phyloP scores from a whole-genome alignment of 169 alveolate genomes.

The Blepharisma undulans region DNA sequence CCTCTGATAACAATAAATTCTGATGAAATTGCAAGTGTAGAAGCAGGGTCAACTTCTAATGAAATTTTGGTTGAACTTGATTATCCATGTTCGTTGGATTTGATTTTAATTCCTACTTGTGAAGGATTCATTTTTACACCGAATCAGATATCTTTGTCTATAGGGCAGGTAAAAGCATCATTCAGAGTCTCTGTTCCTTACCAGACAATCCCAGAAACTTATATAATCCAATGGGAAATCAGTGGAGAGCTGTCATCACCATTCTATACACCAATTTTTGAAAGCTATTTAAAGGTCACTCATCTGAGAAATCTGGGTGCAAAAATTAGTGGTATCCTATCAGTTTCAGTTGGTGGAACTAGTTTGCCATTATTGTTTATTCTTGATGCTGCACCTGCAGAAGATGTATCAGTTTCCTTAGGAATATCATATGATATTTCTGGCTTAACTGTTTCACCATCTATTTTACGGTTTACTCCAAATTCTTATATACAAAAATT shows the following conservation, averaged over 20 bases:
- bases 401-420: slow-evolving; percentile 34
- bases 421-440: background rate
- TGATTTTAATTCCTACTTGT: slow-evolving; percentile 30
- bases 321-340: slow-evolving; percentile 22
- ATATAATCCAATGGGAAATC: slow-evolving; percentile 46
- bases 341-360: slow-evolving; percentile 47
- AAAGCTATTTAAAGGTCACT: slow-evolving; percentile 40
- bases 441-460: background rate
- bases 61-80: slow-evolving; percentile 31
- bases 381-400: slow-evolving; percentile 47
- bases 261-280: slow-evolving; percentile 48
- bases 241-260: slow-evolving; percentile 46
- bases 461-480: background rate
- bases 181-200: slow-evolving; percentile 44
- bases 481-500: background rate
- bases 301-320: slow-evolving; percentile 18
- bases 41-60: slow-evolving; percentile 45
- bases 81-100: slow-evolving; percentile 56
- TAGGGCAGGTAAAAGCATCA: slow-evolving; percentile 34
- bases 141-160: background rate
- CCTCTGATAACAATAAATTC: slow-evolving; percentile 46
- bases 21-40: slow-evolving; percentile 27
- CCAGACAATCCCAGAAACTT: background rate
- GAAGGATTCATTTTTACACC: slow-evolving; percentile 46
- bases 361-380: slow-evolving; percentile 41